Evolutionary conservation across 106 monocot species (phyloP), one percentile per base, ranked within the genome.

Genomic region (Dendrobium officinale): DNA sequence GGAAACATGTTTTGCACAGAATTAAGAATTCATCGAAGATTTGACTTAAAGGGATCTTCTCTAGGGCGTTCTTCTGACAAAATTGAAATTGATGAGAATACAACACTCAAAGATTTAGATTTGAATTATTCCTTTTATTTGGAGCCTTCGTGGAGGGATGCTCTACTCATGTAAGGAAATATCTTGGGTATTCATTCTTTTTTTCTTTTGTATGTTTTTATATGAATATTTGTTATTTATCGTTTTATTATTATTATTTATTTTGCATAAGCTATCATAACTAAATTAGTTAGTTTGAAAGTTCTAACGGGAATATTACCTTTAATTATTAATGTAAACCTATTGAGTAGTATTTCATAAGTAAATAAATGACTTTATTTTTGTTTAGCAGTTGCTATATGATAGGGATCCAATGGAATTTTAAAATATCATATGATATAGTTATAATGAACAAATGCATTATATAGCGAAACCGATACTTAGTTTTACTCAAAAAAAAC

Each of bases 1-100:
- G 97, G 97, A 72, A 97, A 97, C 85, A 92, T 97, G 97, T 97
- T 97, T 86, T 97, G 97, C 85, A 97, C 97, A 27, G 97, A 94
- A 86, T 79, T 97, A 76, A 88, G 97, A 80, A 97, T 97, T 49
- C 97, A 97, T 78, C 76, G 97, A 84, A 90, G 97, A 82, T 97
- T 94, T 83, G 97, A 97, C 72, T 85, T 97, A 77, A 97, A 97
- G 88, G 97, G 97, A 73, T 97, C 97, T 40, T 92, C 89, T 18
- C 55, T 94, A 42, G 97, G 97, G 17, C 94, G 97, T 37, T 97
- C 97, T 77, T 81, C 97, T 54, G 92, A 97, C 42, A 97, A 97
- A 67, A 81, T 94, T 82, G 97, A 97, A 88, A 97, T 97, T 72
- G 94, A 97, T 82, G 97, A 97, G 78, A 97, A 91, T 59, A 97